Conservation (phyloP, 768 basidiomycete genomes). For the Suillus luteus region DNA sequence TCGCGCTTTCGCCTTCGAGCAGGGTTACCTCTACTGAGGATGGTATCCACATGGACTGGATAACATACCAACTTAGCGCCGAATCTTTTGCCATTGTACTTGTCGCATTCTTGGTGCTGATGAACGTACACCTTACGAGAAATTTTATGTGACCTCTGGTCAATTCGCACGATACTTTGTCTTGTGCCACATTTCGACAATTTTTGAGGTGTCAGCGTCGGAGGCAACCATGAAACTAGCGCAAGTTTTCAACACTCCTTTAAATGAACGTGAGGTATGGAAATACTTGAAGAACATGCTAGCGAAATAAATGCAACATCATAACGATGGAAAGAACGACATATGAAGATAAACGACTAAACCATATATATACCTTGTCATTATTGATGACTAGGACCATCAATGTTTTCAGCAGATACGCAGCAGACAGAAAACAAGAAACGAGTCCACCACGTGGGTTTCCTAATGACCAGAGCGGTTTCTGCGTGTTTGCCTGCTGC, state of each 20-base stretch:
- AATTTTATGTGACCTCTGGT: not conserved
- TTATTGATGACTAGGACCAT: not conserved
- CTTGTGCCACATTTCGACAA: not conserved
- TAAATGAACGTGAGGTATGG: not conserved
- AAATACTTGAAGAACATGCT: not conserved
- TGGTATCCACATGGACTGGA: not conserved
- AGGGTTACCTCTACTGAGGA: not conserved
- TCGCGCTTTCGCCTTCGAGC: not conserved
- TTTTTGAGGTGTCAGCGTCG: not conserved
- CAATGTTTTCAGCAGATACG: not conserved
- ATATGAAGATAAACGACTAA: not conserved
- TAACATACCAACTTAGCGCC: not conserved
- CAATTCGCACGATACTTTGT: not conserved
- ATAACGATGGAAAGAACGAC: not conserved
- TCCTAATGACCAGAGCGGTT: not conserved
- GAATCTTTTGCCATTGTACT: not conserved
- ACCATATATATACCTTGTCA: not conserved
- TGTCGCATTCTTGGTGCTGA: not conserved
- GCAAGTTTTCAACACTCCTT: not conserved
- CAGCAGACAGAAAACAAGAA: not conserved
- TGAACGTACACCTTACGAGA: not conserved
- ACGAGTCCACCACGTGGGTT: not conserved
- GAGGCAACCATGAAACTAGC: not conserved
- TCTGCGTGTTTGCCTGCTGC: not conserved
- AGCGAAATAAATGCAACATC: not conserved